These are phyloP conservation scores for Vanrija sp. DNA, from an alignment of 1,284 basidiomycete genomes.

Conservation along the genomic window DNA sequence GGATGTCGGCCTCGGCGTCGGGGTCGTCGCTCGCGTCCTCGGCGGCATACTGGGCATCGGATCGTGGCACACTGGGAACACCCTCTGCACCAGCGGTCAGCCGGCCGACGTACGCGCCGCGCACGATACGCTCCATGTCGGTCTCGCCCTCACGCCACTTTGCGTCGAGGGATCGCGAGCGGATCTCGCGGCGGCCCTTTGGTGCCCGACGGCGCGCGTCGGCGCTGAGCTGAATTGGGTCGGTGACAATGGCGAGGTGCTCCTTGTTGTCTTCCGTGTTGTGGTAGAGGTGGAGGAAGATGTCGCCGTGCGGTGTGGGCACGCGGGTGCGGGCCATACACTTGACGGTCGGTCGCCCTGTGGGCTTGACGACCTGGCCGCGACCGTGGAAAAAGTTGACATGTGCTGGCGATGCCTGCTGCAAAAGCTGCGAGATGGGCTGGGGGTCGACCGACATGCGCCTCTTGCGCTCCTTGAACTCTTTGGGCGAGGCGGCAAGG, in stretches of 20 bases:
- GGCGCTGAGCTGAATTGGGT: constrained; percentile 67
- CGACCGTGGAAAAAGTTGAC: constrained; percentile 18
- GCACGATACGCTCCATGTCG: constrained; percentile 84
- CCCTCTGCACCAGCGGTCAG: constrained; percentile 50
- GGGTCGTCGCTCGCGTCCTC: constrained; percentile 6
- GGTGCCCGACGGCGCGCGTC: constrained; percentile 47
- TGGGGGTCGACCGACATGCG: constrained; percentile 46
- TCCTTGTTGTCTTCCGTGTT: constrained; percentile 84
- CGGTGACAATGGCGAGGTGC: constrained; percentile 94
- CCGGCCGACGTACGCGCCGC: constrained; percentile 89
- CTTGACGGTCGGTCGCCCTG: constrained; percentile 28
- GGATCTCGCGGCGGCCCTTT: constrained; percentile 55
- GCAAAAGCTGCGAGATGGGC: constrained; percentile 37
- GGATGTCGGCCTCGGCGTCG: constrained; percentile 33
- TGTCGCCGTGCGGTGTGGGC: constrained; percentile 90
- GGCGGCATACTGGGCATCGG: constrained; percentile 6
- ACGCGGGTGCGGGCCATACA: constrained; percentile 97
- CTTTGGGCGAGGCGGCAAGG: neutral
- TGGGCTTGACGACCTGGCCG: constrained; percentile 3
- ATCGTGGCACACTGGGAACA: constrained; percentile 24
- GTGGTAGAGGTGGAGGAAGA: constrained; percentile 87
- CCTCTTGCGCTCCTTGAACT: constrained; percentile 20
- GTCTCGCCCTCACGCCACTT: constrained; percentile 84
- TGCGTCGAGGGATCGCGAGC: constrained; percentile 77
- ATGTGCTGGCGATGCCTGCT: constrained; percentile 28